Base-by-base conservation (phyloP, 1,284 basidiomycete genomes). In the Mycena sp. region DNA sequence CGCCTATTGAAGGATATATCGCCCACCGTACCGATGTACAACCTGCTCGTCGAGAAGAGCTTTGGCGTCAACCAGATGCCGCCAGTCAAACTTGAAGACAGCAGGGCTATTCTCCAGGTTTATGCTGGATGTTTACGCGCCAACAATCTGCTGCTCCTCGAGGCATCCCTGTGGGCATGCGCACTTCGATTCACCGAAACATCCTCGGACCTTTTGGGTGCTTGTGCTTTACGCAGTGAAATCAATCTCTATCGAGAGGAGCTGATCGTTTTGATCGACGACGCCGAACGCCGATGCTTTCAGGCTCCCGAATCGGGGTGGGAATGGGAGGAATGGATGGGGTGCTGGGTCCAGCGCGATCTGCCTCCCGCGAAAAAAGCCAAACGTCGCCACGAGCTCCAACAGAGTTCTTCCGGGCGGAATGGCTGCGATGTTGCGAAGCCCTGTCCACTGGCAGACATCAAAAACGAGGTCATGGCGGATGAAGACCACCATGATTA, bases 121-220 rank as follows among this genome's bases (percentile, higher is more conserved):
- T 82, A 84, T 66, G 83, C 86, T 0, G 73, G 73, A 4, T 71
- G 77, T 16, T 77, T 90, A 25, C 80, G 80, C 22, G 76, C 76
- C 0, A 79, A 81, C 56, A 76, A 76, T 16, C 76, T 88, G 14
- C 78, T 81, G 13, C 76, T 74, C 13, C 81, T 88, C 44, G 87
- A 89, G 66, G 87, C 86, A 18, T 86, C 86, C 3, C 77, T 90
- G n/a, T 90, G 86, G 85, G 83, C 83, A 14, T 86, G 85, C 72
- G 83, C 84, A 3, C 84, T 90, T 22, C 81, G 80, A 50, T 80
- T 85, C 72, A 81, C 89, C 62, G 88, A 90, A 74, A 78, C 67
- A 50, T 60, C 70, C 20, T 69, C 74, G 71, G 74, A 76, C 72
- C 62, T 50, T 71, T 65, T 57, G 72, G 73, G 64, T 54, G 66